These are phyloP conservation scores for Eucalyptus pauciflora DNA, from an alignment of 345 rosid species.

Conservation along the genomic window DNA sequence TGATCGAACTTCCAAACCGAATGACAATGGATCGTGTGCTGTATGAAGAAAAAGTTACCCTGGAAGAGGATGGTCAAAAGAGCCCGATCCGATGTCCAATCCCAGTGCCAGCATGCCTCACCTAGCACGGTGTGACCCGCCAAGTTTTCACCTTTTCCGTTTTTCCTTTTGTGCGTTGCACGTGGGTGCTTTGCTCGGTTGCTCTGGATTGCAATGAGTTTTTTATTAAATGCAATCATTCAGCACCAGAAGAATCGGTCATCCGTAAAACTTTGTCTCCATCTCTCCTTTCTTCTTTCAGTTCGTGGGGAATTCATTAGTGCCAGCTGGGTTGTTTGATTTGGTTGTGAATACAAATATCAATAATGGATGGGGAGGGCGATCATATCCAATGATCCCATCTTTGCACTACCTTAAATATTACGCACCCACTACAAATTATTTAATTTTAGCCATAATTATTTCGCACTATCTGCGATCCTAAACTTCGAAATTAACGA, in stretches of 20 bases:
- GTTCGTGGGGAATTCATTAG: not conserved
- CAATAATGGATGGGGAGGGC: not conserved
- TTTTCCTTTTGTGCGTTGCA: not conserved
- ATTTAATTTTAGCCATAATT: not conserved
- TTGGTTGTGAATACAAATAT: not conserved
- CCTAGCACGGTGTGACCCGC: not conserved
- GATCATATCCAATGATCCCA: not conserved
- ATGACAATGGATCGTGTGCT: not conserved
- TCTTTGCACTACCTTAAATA: not conserved
- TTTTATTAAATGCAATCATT: not conserved
- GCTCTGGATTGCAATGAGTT: not conserved
- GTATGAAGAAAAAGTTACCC: not conserved
- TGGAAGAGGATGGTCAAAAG: not conserved
- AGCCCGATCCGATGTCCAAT: not conserved
- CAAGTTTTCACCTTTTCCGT: not conserved
- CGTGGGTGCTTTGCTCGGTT: not conserved
- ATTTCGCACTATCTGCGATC: accelerated
- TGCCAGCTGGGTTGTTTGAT: not conserved
- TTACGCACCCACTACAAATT: not conserved
- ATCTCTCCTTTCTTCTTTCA: not conserved
- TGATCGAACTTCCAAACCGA: not conserved
- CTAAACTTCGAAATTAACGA: accelerated
- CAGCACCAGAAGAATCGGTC: not conserved
- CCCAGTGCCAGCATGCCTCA: not conserved
- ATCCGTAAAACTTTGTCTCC: not conserved